Conservation (phyloP, 345 rosid genomes). For the Salix purpurea region DNA sequence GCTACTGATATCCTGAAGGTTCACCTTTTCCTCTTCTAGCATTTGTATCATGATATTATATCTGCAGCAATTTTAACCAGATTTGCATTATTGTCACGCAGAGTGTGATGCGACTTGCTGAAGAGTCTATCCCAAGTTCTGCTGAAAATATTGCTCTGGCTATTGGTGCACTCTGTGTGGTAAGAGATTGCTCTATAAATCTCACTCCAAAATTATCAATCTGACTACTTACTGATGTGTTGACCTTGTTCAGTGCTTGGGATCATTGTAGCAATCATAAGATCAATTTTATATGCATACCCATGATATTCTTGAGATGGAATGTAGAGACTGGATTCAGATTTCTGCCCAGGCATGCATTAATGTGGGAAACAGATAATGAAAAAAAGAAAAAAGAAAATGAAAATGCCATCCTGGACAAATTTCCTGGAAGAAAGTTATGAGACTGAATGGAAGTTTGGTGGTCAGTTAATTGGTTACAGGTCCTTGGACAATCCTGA, state of each 20-base stretch:
- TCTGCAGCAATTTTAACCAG: background rate
- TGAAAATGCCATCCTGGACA: too few species aligned
- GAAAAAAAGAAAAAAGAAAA: too few species aligned
- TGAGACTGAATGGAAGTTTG: too few species aligned
- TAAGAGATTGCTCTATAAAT: slow-evolving; percentile 30
- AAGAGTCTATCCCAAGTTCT: slow-evolving; percentile 75
- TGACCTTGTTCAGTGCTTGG: background rate
- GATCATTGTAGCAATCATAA: background rate
- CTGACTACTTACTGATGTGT: background rate
- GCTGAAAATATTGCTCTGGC: slow-evolving; percentile 85
- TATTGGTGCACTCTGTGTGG: slow-evolving; percentile 74
- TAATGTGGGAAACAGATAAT: too few species aligned
- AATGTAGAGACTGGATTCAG: too few species aligned
- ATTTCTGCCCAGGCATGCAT: too few species aligned
- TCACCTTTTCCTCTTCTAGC: slow-evolving; percentile 12
- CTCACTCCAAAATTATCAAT: background rate
- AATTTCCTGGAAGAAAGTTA: too few species aligned
- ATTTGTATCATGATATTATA: background rate
- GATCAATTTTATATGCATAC: too few species aligned
- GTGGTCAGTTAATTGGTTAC: background rate
- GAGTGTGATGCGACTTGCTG: slow-evolving; percentile 61
- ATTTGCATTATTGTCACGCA: slow-evolving; percentile 24
- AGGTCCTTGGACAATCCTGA: background rate
- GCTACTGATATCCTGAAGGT: slow-evolving; percentile 87
- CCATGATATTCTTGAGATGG: too few species aligned